Base-by-base conservation (phyloP, 768 basidiomycete genomes). In the Gloeostereum incarnatum region DNA sequence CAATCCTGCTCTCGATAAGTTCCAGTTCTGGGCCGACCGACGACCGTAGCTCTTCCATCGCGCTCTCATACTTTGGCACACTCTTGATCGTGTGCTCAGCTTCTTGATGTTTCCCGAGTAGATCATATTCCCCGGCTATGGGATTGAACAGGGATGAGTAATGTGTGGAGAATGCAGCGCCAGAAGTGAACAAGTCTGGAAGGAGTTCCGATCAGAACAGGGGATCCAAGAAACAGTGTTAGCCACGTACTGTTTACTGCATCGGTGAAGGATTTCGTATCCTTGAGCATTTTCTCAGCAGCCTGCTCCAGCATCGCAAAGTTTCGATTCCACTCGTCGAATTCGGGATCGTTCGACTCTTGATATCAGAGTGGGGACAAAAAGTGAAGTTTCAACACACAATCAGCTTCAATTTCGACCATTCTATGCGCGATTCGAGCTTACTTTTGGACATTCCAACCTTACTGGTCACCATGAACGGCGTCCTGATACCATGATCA, bases 401-500 rank as follows among this genome's bases (percentile, higher is more conserved):
- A 32, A 16, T 21, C 23, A 29, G 36, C 14, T 11, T 14, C 31
- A 46, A 33, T 30, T n/a, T n/a, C 2, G 58, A 32, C n/a, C 13
- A 24, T 17, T 31, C 7, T 9, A 37, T 13, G 37, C 9, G 14
- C 17, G n/a, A 31, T 9, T 29, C 16, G 33, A 17, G 13, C 77
- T 65, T 54, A 94, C 94, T 93, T 73, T 94, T 94, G 24, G 91
- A 60, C 76, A 91, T 82, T 21, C 96, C 96, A 50, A 85, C 81
- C 66, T 80, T 87, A 51, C 74, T 73, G 41, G 84, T 88, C 56
- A 99, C 66, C 53, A 88, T 63, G 62, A 92, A 90, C 52, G 96
- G 96, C 39, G 93, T 92, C 53, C 93, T 90, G 54, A 24, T 29
- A 22, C n/a, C n/a, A n/a, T n/a, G n/a, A n/a, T n/a, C n/a, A n/a